These are phyloP conservation scores for Cyathus striatus DNA, from an alignment of 768 basidiomycete species.

Conservation along the genomic window DNA sequence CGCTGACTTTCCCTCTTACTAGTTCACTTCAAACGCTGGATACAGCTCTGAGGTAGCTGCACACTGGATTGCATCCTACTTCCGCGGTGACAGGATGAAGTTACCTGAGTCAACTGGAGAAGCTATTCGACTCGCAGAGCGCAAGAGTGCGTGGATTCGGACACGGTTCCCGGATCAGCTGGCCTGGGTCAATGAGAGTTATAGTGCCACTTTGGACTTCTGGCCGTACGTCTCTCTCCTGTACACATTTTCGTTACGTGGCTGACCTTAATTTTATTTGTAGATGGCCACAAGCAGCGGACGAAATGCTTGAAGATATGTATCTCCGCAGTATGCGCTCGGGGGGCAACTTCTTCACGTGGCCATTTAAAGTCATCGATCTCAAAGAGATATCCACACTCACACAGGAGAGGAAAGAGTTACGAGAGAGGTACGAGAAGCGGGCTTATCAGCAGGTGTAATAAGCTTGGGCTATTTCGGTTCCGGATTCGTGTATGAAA, in stretches of 20 bases:
- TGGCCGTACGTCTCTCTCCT: slow-evolving; percentile 40
- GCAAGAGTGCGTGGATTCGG: slow-evolving; percentile 46
- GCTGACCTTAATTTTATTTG: no score
- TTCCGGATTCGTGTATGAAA: no score
- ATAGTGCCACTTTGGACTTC: slow-evolving; percentile 41
- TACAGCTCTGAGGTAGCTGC: slow-evolving; percentile 50
- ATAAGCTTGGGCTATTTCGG: no score
- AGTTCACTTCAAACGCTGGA: slow-evolving; percentile 54
- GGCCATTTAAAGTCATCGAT: slow-evolving; percentile 51
- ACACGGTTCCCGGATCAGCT: slow-evolving; percentile 48
- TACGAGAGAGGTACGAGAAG: no score
- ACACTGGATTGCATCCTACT: slow-evolving; percentile 65
- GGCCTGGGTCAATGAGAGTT: slow-evolving; percentile 47
- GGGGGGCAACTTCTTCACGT: slow-evolving; percentile 61
- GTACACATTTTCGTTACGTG: background rate
- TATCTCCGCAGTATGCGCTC: slow-evolving; percentile 40
- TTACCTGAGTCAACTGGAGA: slow-evolving; percentile 42
- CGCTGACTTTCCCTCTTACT: no score
- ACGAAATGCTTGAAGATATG: slow-evolving; percentile 58
- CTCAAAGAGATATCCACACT: slow-evolving; percentile 40
- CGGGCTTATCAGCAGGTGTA: no score
- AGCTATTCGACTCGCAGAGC: slow-evolving; percentile 37
- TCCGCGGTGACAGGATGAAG: slow-evolving; percentile 46
- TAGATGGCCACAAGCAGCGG: slow-evolving; percentile 57
- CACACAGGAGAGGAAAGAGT: slow-evolving; percentile 30